Percentiles rank a stretch among this genome's conserved stretches.
These are phyloP conservation scores for Boletus edulis DNA, from an alignment of 768 basidiomycete species.

Conservation along the genomic window DNA sequence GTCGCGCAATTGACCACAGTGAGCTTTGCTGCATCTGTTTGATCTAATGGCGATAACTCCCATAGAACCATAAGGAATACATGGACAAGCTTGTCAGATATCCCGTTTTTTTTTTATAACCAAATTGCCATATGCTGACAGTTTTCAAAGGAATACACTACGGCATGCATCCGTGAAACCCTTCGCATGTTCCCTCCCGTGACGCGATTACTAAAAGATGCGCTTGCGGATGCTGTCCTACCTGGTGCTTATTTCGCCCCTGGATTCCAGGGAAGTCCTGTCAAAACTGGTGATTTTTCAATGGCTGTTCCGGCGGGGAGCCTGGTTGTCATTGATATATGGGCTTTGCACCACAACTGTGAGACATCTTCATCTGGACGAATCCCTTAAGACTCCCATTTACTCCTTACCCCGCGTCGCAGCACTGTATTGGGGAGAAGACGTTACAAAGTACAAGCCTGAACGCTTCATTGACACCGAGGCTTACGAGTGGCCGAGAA, in stretches of 20 bases:
- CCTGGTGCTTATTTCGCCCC: slow-evolving; percentile 34
- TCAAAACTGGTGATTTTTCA: slow-evolving; percentile 29
- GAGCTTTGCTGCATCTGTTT: not conserved
- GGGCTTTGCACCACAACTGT: slow-evolving; percentile 47
- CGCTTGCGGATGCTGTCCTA: slow-evolving; percentile 34
- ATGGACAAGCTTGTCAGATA: slow-evolving; percentile 36
- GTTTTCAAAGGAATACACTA: slow-evolving; percentile 38
- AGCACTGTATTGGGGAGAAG: slow-evolving; percentile 52
- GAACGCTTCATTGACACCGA: slow-evolving; percentile 51
- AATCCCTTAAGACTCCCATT: not conserved
- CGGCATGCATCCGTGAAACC: slow-evolving; percentile 44
- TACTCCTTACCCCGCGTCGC: not conserved
- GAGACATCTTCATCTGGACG: slow-evolving; percentile 10
- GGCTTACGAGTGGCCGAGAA: slow-evolving; percentile 49
- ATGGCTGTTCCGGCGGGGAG: slow-evolving; percentile 41
- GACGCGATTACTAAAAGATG: slow-evolving; percentile 36
- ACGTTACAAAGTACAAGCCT: slow-evolving; percentile 43
- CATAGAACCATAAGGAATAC: slow-evolving; percentile 40
- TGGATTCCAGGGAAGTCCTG: slow-evolving; percentile 10
- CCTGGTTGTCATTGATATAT: slow-evolving; percentile 39
- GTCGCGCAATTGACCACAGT: slow-evolving; percentile 28
- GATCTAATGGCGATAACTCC: not conserved
- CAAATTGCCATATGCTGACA: not conserved
- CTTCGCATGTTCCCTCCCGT: slow-evolving; percentile 43
- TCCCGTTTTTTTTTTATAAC: not conserved